These are phyloP conservation scores for Cryptosporidium parvum DNA, from an alignment of 169 alveolate genomes.

Conservation along the genomic window DNA sequence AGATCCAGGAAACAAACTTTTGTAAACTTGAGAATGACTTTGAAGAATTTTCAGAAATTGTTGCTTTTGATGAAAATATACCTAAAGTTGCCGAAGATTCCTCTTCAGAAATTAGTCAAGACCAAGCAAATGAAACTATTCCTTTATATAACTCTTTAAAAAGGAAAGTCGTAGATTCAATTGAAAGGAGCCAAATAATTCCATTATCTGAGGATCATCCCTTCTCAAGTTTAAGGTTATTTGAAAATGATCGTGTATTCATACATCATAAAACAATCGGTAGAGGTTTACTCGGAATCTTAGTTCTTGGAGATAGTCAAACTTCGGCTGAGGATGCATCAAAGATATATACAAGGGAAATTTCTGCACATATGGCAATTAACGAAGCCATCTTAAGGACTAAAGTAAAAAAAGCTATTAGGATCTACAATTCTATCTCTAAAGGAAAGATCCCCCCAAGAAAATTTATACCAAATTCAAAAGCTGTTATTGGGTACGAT, in stretches of 20 bases:
- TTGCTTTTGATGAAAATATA: slow-evolving; percentile 19
- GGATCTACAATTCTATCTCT: slow-evolving; percentile 47
- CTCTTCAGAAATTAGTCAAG: background rate
- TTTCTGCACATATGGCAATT: slow-evolving; percentile 72
- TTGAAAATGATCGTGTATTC: slow-evolving; percentile 60
- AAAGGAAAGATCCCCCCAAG: slow-evolving; percentile 15
- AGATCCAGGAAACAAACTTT: slow-evolving; percentile 11
- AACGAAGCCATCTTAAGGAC: slow-evolving; percentile 69
- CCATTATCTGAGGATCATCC: slow-evolving; percentile 71
- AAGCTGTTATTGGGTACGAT: background rate
- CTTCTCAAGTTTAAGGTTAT: slow-evolving; percentile 42
- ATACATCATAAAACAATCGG: slow-evolving; percentile 55
- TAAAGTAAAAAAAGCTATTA: slow-evolving; percentile 52
- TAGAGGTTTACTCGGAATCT: slow-evolving; percentile 53
- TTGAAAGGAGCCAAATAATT: slow-evolving; percentile 33
- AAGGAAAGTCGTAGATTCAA: slow-evolving; percentile 59
- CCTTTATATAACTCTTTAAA: slow-evolving; percentile 64
- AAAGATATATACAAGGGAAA: slow-evolving; percentile 68
- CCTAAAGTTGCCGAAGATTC: background rate
- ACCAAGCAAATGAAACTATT: background rate
- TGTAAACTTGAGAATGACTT: slow-evolving; percentile 36
- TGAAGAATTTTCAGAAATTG: slow-evolving; percentile 53
- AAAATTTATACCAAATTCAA: slow-evolving; percentile 20
- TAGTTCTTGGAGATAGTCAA: slow-evolving; percentile 56
- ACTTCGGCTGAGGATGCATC: slow-evolving; percentile 69